Conservation (phyloP, 129 eudicot genomes). For the Daucus carota region DH1_v3.0 NC_030385.2:35885001-35885500, state of each 20-base stretch:
- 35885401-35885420: background rate
- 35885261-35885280: background rate
- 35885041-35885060: constrained; percentile 14
- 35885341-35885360: background rate
- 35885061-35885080: constrained; percentile 16
- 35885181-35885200: background rate
- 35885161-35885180: background rate
- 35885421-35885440: background rate
- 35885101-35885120: background rate
- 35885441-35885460: background rate
- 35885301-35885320: background rate
- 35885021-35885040: background rate
- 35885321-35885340: background rate
- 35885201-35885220: background rate
- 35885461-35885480: background rate
- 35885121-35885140: background rate
- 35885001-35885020: background rate
- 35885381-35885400: background rate
- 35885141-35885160: background rate
- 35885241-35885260: background rate
- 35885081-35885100: background rate
- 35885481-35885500: background rate
- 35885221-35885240: constrained; percentile 1
- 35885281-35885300: background rate
- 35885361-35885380: background rate